A percentile compares a stretch with the other conserved stretches of the same genome.
Conservation (phyloP, 2,329 filamentous ascomycete species). For the Ilyonectria destructans region DNA sequence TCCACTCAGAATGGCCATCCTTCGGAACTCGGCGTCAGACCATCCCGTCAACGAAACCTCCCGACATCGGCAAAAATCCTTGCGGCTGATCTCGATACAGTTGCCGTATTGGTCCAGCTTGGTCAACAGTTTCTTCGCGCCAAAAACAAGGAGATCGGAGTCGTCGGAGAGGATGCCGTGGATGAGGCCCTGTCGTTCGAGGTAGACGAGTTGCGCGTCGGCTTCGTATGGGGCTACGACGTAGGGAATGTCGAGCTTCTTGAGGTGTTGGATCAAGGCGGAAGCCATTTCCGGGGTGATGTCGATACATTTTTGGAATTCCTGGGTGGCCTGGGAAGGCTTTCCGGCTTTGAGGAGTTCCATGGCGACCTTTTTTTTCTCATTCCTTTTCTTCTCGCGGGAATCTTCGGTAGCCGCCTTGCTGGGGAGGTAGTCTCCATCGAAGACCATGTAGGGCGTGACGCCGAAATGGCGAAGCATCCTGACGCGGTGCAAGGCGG, state of each 20-base stretch:
- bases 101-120: slow-evolving; percentile 96
- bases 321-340: slow-evolving; percentile 82
- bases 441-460: slow-evolving; percentile 95
- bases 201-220: slow-evolving; percentile 95
- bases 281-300: slow-evolving; percentile 97
- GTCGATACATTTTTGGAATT: slow-evolving; percentile 96
- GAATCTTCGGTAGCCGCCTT: slow-evolving; percentile 90
- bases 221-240: slow-evolving; percentile 98
- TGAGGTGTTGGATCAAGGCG: slow-evolving; percentile 91
- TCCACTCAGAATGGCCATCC: slow-evolving; percentile 96
- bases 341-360: slow-evolving; percentile 89
- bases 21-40: slow-evolving; percentile 91
- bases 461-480: slow-evolving; percentile 97
- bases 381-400: slow-evolving; percentile 81
- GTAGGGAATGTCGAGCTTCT: slow-evolving; percentile 84
- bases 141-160: slow-evolving; percentile 96
- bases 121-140: slow-evolving; percentile 89
- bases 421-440: slow-evolving; percentile 94
- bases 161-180: slow-evolving; percentile 95
- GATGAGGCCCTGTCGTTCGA: slow-evolving; percentile 89
- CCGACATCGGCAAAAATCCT: slow-evolving; percentile 89
- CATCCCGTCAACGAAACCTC: slow-evolving; percentile 93
- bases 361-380: slow-evolving; percentile 82
- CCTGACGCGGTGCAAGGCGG: slow-evolving; percentile 89
- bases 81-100: slow-evolving; percentile 91